Evolutionary conservation across 75 land plant genomes (phyloP).

Genomic region (Pseudotsuga menziesii): DNA sequence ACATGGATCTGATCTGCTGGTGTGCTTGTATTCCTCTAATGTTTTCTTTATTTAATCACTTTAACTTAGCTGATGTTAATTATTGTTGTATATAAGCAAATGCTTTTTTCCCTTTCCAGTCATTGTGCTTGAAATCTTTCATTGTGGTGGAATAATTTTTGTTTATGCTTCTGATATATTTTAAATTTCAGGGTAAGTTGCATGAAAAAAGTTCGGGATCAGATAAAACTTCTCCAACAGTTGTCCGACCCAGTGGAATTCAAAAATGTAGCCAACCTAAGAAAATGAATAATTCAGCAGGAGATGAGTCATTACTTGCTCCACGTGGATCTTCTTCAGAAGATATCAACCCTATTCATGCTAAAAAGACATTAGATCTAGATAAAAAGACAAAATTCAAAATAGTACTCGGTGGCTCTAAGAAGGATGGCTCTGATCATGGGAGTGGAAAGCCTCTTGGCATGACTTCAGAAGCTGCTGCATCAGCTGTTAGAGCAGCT

Average conservation of each 20-base stretch:
- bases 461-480: conserved; percentile 17
- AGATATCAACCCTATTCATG: not conserved
- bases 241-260: conserved; percentile 10
- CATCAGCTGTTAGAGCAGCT: conserved; percentile 16
- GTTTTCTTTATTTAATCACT: too few relatives aligned
- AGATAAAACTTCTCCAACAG: conserved; percentile 17
- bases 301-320: conserved; percentile 5
- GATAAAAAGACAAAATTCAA: conserved; percentile 63
- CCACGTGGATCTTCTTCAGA: conserved; percentile 2
- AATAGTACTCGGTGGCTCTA: conserved; percentile 47
- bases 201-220: conserved; percentile 12
- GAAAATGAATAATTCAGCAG: conserved; percentile 8
- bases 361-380: conserved; percentile 14
- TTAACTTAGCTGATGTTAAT: too few relatives aligned
- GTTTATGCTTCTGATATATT: not conserved
- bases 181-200: conserved; percentile 28
- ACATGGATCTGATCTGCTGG: too few relatives aligned
- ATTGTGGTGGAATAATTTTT: not conserved
- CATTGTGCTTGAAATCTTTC: not conserved
- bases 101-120: not conserved
- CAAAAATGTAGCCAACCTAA: not conserved
- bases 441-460: conserved; percentile 14
- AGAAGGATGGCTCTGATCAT: conserved; percentile 41
- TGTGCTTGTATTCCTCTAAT: too few relatives aligned
- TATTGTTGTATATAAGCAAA: too few relatives aligned